Conservation (phyloP, 2,329 filamentous ascomycete genomes). For the Trichoderma pleuroti region DNA sequence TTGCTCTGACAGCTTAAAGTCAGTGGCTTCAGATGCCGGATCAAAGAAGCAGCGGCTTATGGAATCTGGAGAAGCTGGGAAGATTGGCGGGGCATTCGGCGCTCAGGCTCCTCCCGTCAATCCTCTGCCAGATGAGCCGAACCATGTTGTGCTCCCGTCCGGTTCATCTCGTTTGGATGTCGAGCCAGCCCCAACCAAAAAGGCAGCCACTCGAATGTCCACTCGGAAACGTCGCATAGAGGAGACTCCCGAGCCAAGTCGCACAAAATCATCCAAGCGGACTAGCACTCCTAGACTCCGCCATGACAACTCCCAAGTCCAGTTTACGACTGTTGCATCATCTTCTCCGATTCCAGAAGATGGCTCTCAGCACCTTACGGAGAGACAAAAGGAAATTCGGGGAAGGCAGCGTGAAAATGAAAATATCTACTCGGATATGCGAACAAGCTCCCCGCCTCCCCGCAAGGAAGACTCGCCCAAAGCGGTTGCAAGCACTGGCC, state of each 20-base stretch:
- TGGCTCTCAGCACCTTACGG: constrained; percentile 73
- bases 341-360: constrained; percentile 47
- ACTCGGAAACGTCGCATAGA: constrained; percentile 31
- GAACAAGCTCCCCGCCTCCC: constrained; percentile 43
- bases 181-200: constrained; percentile 20
- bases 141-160: constrained; percentile 31
- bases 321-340: constrained; percentile 67
- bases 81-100: constrained; percentile 36
- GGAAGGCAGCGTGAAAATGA: constrained; percentile 67
- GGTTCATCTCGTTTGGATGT: constrained; percentile 28
- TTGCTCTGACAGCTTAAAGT: constrained; percentile 63
- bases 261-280: constrained; percentile 27
- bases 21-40: constrained; percentile 59
- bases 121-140: constrained; percentile 48
- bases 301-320: constrained; percentile 79
- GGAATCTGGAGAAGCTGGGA: constrained; percentile 41
- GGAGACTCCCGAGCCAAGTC: constrained; percentile 26
- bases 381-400: constrained; percentile 73
- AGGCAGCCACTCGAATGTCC: constrained; percentile 22
- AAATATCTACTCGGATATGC: constrained; percentile 65
- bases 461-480: constrained; percentile 25
- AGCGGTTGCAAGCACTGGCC: constrained; percentile 10
- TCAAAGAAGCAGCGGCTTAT: constrained; percentile 48
- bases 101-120: constrained; percentile 42
- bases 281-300: constrained; percentile 53